A percentile compares a stretch with the other conserved stretches of the same genome.
Evolutionary conservation across 169 alveolate genomes (phyloP).

Genomic region (Eimeria sp.): DNA sequence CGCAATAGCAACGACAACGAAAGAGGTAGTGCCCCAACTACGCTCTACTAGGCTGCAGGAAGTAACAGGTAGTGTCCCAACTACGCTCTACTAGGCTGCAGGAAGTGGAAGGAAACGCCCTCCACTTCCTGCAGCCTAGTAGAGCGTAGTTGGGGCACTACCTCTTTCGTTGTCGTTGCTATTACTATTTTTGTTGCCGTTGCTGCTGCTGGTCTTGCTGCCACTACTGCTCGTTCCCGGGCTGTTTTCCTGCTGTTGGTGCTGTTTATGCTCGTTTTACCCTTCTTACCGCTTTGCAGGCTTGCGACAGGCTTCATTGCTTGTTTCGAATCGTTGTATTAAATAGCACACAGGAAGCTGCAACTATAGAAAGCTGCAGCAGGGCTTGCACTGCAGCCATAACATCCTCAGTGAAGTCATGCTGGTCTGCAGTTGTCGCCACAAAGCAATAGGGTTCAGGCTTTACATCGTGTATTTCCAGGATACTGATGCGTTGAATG

Average conservation of each 20-base stretch:
- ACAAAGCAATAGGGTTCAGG: background rate
- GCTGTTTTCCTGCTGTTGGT: background rate
- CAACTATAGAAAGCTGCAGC: background rate
- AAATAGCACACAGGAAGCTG: background rate
- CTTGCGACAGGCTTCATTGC: background rate
- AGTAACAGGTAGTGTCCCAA: no score
- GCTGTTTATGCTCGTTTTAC: background rate
- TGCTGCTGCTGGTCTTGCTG: conserved; percentile 13
- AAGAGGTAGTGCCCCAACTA: background rate
- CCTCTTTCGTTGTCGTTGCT: background rate
- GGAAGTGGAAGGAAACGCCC: no score
- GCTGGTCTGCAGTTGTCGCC: background rate
- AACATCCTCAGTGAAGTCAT: background rate
- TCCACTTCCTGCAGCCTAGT: background rate
- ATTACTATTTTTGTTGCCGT: background rate
- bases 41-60: background rate
- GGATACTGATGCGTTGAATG: background rate
- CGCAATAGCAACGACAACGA: background rate
- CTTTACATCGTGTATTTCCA: background rate
- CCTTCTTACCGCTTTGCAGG: background rate
- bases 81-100: background rate
- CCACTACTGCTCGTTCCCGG: background rate
- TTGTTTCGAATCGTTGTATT: background rate
- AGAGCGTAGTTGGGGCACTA: background rate
- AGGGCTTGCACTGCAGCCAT: background rate